phyloP scores from a whole-genome alignment of 805 yeast species.

The Pichia exigua region DNA sequence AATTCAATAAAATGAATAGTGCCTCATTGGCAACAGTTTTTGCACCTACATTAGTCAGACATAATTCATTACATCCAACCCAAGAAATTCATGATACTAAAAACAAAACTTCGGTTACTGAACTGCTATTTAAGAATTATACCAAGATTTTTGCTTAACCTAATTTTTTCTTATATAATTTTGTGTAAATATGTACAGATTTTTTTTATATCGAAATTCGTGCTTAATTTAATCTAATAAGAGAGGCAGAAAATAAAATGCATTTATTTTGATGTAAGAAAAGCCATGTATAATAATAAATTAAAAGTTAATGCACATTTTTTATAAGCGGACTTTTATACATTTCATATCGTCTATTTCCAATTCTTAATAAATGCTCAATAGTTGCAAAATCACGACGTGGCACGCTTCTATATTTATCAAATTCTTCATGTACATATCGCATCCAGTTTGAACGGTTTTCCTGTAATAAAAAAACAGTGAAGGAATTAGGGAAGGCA shows the following conservation, averaged over 20 bases:
- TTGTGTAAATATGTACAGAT: not conserved
- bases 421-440: conserved; percentile 47
- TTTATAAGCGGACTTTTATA: conserved; percentile 64
- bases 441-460: conserved; percentile 26
- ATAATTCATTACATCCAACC: conserved; percentile 52
- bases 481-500: not conserved
- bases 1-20: conserved; percentile 69
- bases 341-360: conserved; percentile 64
- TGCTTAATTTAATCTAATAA: too few relatives aligned
- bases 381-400: conserved; percentile 79
- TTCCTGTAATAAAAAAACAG: conserved; percentile 15
- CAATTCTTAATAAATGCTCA: conserved; percentile 75
- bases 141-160: conserved; percentile 23
- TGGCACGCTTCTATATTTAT: conserved; percentile 45
- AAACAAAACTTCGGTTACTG: conserved; percentile 68
- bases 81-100: conserved; percentile 83
- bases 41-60: conserved; percentile 87
- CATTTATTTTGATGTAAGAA: not conserved
- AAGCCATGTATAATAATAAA: not conserved
- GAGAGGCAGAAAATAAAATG: not conserved
- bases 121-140: conserved; percentile 52
- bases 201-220: not conserved
- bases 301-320: conserved; percentile 42
- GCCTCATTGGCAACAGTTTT: conserved; percentile 85
- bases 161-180: not conserved